phyloP scores from a whole-genome alignment of 2,329 filamentous ascomycete species.

The Cryphonectria radicalis region DNA sequence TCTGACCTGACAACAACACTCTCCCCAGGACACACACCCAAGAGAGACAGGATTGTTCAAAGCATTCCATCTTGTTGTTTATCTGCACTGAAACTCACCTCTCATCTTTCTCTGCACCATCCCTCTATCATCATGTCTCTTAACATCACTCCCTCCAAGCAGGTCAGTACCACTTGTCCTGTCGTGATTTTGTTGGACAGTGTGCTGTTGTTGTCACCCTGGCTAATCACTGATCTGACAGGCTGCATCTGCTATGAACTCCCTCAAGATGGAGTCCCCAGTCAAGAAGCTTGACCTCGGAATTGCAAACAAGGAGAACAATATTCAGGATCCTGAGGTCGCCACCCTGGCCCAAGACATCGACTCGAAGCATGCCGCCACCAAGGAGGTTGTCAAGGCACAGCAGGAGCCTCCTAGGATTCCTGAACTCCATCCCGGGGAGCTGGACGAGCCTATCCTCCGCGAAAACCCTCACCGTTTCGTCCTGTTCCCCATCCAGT shows the following conservation, averaged over 20 bases:
- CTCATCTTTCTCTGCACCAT: conserved; percentile 6
- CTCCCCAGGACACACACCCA: not conserved
- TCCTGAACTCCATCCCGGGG: conserved; percentile 58
- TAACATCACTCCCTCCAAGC: conserved; percentile 51
- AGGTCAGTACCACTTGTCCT: conserved; percentile 34
- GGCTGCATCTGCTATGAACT: conserved; percentile 85
- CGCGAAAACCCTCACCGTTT: conserved; percentile 96
- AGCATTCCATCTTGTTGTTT: conserved; percentile 8
- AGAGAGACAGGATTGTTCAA: conserved; percentile 6
- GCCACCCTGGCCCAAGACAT: conserved; percentile 58
- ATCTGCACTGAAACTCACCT: conserved; percentile 43
- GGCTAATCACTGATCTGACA: conserved; percentile 49
- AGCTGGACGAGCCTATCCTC: conserved; percentile 86
- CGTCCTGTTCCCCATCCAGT: conserved; percentile 98
- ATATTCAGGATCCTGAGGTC: conserved; percentile 55
- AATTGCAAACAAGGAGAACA: conserved; percentile 80
- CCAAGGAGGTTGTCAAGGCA: conserved; percentile 49
- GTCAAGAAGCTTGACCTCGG: conserved; percentile 87
- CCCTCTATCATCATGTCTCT: conserved; percentile 66
- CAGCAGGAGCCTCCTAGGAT: conserved; percentile 44
- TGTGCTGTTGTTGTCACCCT: conserved; percentile 28
- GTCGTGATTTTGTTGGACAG: conserved; percentile 21
- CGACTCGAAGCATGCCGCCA: conserved; percentile 61
- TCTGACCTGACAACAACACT: conserved; percentile 13
- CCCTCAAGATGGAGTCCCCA: conserved; percentile 90